phyloP scores from a whole-genome alignment of 768 basidiomycete genomes.

The Boletus vinaceobasis region DNA sequence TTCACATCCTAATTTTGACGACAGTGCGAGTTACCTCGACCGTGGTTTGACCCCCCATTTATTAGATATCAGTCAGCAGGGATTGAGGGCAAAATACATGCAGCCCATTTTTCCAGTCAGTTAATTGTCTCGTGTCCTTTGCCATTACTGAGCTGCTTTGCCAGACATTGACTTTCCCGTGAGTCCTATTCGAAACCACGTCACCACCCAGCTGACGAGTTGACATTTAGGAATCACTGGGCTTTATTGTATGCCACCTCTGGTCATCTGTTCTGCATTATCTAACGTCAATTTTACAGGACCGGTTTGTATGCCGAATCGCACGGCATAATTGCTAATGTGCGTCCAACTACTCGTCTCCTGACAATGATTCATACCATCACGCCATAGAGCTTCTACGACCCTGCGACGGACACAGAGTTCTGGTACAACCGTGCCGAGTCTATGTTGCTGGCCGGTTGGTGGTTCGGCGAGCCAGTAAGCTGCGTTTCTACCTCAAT shows the following conservation, averaged over 20 bases:
- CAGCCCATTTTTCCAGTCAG: conserved; percentile 82
- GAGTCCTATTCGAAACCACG: conserved; percentile 31
- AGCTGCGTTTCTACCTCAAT: conserved; percentile 24
- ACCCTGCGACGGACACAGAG: conserved; percentile 56
- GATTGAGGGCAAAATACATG: conserved; percentile 86
- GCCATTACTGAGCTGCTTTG: conserved; percentile 1
- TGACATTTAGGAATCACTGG: conserved; percentile 78
- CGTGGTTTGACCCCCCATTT: conserved; percentile 82
- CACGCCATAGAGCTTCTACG: conserved; percentile 74
- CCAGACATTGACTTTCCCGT: conserved; percentile 90
- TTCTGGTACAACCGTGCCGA: conserved; percentile 70
- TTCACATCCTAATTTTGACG: conserved; percentile 1
- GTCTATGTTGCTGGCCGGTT: conserved; percentile 61
- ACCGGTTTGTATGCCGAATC: conserved; percentile 88
- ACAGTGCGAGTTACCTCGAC: conserved; percentile 83
- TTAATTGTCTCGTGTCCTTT: conserved; percentile 28
- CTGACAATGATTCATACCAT: neutral
- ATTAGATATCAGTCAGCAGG: conserved; percentile 74
- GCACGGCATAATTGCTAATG: conserved; percentile 89
- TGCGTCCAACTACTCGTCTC: conserved; percentile 30
- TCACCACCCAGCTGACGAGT: neutral
- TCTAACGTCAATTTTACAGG: conserved; percentile 40
- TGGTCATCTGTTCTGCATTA: neutral
- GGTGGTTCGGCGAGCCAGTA: conserved; percentile 93
- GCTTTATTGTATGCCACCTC: conserved; percentile 58